Percentiles rank a stretch among this genome's conserved stretches.
These are phyloP conservation scores for Plasmodium berghei DNA, from an alignment of 169 alveolate genomes.

Conservation along the genomic window DNA sequence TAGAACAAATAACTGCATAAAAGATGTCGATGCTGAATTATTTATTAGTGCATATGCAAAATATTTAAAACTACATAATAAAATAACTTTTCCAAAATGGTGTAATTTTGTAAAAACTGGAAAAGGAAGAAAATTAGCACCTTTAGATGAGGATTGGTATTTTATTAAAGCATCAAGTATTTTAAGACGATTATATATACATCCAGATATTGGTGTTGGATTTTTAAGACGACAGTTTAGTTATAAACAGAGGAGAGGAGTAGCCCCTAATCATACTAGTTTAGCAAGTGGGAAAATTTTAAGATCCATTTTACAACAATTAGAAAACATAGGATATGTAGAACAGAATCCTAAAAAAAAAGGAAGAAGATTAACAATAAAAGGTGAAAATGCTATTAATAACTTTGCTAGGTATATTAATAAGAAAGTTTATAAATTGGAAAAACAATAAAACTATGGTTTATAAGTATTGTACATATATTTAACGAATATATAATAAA, in stretches of 20 bases:
- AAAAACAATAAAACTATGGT: background rate
- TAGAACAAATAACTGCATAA: slow-evolving; percentile 88
- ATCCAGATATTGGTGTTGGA: slow-evolving; percentile 95
- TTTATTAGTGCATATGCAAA: slow-evolving; percentile 96
- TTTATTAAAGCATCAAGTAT: slow-evolving; percentile 97
- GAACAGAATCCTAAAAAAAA: slow-evolving; percentile 92
- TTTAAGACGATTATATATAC: slow-evolving; percentile 94
- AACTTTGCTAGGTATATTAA: slow-evolving; percentile 89
- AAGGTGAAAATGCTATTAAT: slow-evolving; percentile 88
- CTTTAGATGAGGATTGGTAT: slow-evolving; percentile 97
- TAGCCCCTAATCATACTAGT: slow-evolving; percentile 92
- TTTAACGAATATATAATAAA: no score
- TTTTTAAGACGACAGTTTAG: slow-evolving; percentile 94
- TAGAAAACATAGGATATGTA: slow-evolving; percentile 94
- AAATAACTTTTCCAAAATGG: slow-evolving; percentile 97
- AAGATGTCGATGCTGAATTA: slow-evolving; percentile 96
- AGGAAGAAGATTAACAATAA: slow-evolving; percentile 88
- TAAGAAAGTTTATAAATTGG: slow-evolving; percentile 74
- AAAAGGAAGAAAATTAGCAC: slow-evolving; percentile 95
- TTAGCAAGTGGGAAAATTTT: slow-evolving; percentile 95
- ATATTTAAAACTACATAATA: slow-evolving; percentile 94
- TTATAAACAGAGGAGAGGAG: slow-evolving; percentile 93
- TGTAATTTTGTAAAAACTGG: slow-evolving; percentile 95
- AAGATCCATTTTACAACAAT: slow-evolving; percentile 95
- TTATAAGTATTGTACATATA: no score